These are phyloP conservation scores for Boletus reticulatus DNA, from an alignment of 768 basidiomycete species.

Conservation along the genomic window DNA sequence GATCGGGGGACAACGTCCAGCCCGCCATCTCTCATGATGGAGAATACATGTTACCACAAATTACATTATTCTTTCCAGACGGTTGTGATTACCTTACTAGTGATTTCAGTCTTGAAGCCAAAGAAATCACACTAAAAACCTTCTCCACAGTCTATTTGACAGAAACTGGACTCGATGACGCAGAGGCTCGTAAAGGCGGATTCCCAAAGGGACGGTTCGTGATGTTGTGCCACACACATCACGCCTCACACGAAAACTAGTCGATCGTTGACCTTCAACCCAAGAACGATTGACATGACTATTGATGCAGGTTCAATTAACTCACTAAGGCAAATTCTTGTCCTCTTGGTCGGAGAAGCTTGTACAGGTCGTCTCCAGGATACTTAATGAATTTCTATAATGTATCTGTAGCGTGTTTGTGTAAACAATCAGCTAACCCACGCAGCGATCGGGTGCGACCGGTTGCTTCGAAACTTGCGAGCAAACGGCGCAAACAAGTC, in stretches of 20 bases:
- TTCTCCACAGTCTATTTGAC: constrained; percentile 1
- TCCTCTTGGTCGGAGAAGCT: too few relatives aligned
- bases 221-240: constrained; percentile 48
- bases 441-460: too few relatives aligned
- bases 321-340: too few relatives aligned
- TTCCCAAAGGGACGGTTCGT: constrained; percentile 40
- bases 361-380: too few relatives aligned
- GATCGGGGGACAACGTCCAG: constrained; percentile 1
- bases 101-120: too few relatives aligned
- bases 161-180: constrained; percentile 57
- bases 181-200: constrained; percentile 50
- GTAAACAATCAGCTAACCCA: too few relatives aligned
- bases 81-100: constrained; percentile 64
- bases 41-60: constrained; percentile 56
- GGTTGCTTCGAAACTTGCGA: too few relatives aligned
- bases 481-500: background rate
- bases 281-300: background rate
- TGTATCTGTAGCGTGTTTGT: too few relatives aligned
- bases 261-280: too few relatives aligned
- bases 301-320: background rate
- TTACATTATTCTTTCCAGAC: constrained; percentile 73
- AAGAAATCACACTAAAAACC: too few relatives aligned
- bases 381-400: too few relatives aligned
- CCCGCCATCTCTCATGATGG: constrained; percentile 42
- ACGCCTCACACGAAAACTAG: constrained; percentile 23